A percentile compares a stretch with the other conserved stretches of the same genome.
phyloP scores from a whole-genome alignment of 306 rosid genomes.

The Rosa chinensis region DNA sequence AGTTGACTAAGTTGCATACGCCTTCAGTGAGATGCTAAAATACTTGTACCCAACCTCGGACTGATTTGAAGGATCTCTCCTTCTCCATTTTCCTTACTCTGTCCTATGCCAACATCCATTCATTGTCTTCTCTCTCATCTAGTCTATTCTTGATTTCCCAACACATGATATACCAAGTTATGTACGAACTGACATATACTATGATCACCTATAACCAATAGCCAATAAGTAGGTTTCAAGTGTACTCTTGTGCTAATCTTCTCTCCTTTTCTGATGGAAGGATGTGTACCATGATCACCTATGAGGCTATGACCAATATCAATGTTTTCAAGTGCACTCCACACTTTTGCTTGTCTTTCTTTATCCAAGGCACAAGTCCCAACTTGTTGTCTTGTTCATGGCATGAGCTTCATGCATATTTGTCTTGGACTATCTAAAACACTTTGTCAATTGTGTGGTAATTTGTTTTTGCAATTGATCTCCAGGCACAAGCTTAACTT shows the following conservation, averaged over 20 bases:
- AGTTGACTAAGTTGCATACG: no score
- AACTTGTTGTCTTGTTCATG: not conserved
- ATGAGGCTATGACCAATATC: not conserved
- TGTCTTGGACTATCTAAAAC: not conserved
- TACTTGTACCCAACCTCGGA: no score
- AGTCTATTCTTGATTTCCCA: not conserved
- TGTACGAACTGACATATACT: not conserved
- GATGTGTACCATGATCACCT: not conserved
- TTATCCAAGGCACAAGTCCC: not conserved
- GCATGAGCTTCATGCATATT: not conserved
- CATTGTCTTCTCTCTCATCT: not conserved
- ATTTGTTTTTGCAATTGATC: not conserved
- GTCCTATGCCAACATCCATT: no score
- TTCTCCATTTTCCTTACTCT: not conserved
- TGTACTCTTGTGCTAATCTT: not conserved
- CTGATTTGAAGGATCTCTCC: not conserved
- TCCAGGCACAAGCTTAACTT: not conserved
- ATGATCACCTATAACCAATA: not conserved
- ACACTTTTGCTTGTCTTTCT: not conserved
- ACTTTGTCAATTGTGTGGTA: not conserved
- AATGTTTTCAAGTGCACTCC: not conserved
- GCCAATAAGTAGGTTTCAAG: not conserved
- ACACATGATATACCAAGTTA: not conserved
- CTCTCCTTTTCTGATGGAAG: not conserved
- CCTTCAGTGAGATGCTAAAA: not conserved